These are phyloP conservation scores for Corynascus novoguineensis DNA, from an alignment of 495 filamentous ascomycete species.

Conservation along the genomic window DNA sequence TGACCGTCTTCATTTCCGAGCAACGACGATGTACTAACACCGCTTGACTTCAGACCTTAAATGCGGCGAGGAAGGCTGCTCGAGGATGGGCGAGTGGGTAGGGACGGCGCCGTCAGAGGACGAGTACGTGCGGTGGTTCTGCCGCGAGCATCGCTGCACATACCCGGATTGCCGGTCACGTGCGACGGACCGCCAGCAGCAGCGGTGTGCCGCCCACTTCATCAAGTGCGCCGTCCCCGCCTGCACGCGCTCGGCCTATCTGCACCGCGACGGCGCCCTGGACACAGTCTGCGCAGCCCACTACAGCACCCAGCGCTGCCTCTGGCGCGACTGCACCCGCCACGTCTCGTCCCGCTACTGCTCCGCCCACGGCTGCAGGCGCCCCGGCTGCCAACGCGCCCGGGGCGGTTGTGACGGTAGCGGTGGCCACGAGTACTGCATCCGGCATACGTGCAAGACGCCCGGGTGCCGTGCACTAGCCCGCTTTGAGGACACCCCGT, in stretches of 20 bases:
- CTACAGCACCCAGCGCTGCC: conserved; percentile 16
- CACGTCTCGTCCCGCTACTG: conserved; percentile 8
- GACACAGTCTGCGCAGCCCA: conserved; percentile 16
- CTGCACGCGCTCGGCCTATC: conserved; percentile 13
- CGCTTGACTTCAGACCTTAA: neutral
- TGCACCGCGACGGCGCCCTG: conserved; percentile 8
- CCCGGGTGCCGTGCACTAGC: conserved; percentile 3
- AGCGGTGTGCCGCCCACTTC: conserved; percentile 11
- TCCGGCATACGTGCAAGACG: conserved; percentile 1
- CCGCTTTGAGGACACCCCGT: neutral
- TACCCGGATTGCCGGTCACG: conserved; percentile 3
- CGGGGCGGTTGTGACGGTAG: too few relatives aligned
- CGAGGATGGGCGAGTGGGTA: neutral
- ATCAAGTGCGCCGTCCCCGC: conserved; percentile 5
- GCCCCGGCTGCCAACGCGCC: too few relatives aligned
- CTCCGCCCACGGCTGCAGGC: conserved; percentile 4
- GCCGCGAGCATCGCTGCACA: conserved; percentile 11
- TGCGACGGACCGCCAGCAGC: conserved; percentile 5
- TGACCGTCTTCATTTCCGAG: too few relatives aligned
- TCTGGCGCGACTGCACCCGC: conserved; percentile 2
- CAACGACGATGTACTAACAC: neutral
- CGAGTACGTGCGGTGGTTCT: conserved; percentile 10
- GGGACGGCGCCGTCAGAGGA: too few relatives aligned
- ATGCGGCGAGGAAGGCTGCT: conserved; percentile 12
- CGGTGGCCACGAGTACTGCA: conserved; percentile 9